Percentiles rank a stretch among this genome's conserved stretches.
Evolutionary conservation across 495 filamentous ascomycete genomes (phyloP).

Genomic region (Opeltia flavorubescens): DNA sequence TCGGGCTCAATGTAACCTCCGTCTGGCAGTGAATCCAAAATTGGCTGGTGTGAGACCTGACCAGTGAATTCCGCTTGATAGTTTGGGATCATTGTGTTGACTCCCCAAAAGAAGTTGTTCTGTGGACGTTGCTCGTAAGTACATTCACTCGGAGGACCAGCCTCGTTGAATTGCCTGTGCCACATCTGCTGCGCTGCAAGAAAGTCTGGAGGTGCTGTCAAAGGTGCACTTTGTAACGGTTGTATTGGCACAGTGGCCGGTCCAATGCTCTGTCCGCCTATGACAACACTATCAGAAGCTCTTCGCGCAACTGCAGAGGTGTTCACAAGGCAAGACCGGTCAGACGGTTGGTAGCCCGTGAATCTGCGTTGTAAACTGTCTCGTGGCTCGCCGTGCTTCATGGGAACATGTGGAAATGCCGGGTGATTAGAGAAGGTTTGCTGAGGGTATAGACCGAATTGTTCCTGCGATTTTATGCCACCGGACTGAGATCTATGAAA

Average conservation of each 20-base stretch:
- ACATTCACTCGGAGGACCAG: neutral
- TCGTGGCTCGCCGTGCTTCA: neutral
- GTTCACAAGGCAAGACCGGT: too few species aligned
- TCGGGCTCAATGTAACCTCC: too few species aligned
- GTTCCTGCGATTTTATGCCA: neutral
- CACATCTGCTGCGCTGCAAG: neutral
- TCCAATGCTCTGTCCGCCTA: too few species aligned
- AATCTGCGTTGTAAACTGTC: neutral
- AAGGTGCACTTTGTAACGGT: neutral
- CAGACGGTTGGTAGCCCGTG: neutral
- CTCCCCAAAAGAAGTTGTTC: too few species aligned
- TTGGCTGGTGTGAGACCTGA: too few species aligned
- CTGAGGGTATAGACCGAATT: neutral
- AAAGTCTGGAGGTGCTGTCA: neutral
- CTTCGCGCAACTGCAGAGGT: too few species aligned
- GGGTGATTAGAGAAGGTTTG: neutral
- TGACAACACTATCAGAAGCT: too few species aligned
- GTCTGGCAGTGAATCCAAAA: too few species aligned
- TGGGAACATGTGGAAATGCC: neutral
- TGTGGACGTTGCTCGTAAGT: neutral
- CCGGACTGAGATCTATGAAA: neutral
- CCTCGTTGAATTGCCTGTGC: neutral
- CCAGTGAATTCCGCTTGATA: too few species aligned
- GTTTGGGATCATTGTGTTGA: too few species aligned
- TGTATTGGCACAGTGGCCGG: neutral